Evolutionary conservation across 441 rosid species (phyloP).

Genomic region (Lepidium campestre): DNA sequence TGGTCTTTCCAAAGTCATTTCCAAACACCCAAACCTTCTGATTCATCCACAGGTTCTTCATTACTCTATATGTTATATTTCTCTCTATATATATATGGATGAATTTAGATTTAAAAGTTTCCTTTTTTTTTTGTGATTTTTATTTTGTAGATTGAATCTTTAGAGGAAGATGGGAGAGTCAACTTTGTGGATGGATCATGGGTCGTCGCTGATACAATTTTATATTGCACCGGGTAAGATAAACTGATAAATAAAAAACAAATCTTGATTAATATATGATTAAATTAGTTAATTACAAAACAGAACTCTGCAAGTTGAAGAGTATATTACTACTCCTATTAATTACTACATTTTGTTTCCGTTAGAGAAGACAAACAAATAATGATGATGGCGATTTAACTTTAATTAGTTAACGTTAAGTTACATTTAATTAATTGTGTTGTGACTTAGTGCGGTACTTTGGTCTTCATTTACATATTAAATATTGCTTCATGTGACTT

Average conservation of each 20-base stretch:
- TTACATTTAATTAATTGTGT: not conserved
- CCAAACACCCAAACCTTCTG: constrained; percentile 53
- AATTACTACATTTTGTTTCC: constrained; percentile 10
- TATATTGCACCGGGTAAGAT: constrained; percentile 87
- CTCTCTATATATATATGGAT: not conserved
- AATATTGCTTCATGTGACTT: constrained; percentile 2
- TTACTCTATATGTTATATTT: not conserved
- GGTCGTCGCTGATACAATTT: constrained; percentile 59
- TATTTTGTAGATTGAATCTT: constrained; percentile 48
- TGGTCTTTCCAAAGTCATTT: constrained; percentile 80
- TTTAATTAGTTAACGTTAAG: not conserved
- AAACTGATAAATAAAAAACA: not conserved
- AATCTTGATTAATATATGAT: not conserved
- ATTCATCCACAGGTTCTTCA: constrained; percentile 57
- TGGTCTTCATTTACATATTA: constrained; percentile 15
- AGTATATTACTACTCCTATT: not conserved
- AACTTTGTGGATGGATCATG: constrained; percentile 54
- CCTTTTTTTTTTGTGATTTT: constrained; percentile 1
- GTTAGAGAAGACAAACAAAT: constrained; percentile 16
- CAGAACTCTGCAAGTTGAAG: not conserved
- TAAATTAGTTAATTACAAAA: not conserved
- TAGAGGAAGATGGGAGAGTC: constrained; percentile 63
- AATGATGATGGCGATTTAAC: not conserved
- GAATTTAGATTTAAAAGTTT: not conserved
- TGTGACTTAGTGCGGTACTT: constrained; percentile 8